A percentile compares a stretch with the other conserved stretches of the same genome.
phyloP scores from a whole-genome alignment of 345 rosid genomes.

The Brassica rapa region DNA sequence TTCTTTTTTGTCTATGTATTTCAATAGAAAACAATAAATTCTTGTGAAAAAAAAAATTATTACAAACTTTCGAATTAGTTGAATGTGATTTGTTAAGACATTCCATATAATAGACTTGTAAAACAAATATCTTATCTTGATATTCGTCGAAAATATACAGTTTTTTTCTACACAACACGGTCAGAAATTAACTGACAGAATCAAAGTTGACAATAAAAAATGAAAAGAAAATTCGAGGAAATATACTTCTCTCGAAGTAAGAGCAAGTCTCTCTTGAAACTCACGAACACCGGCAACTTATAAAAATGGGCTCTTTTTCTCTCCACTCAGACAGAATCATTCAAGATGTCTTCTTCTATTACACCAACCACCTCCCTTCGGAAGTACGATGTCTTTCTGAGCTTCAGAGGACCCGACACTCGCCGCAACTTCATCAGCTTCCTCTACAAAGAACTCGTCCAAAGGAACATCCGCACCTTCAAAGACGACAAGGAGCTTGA shows the following conservation, averaged over 20 bases:
- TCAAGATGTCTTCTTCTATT: constrained; percentile 6
- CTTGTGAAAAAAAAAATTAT: too few relatives aligned
- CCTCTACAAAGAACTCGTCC: constrained; percentile 21
- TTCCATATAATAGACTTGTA: too few relatives aligned
- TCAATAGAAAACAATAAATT: too few relatives aligned
- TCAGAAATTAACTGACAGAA: too few relatives aligned
- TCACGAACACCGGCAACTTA: not conserved
- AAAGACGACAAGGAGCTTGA: constrained; percentile 33
- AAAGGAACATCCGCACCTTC: constrained; percentile 22
- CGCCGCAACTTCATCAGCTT: constrained; percentile 30
- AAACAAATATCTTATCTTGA: too few relatives aligned
- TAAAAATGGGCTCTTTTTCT: not conserved
- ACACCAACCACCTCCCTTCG: not conserved
- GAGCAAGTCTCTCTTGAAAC: not conserved
- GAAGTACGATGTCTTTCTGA: constrained; percentile 31
- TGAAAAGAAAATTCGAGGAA: not conserved
- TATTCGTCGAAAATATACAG: too few relatives aligned
- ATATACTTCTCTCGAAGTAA: not conserved
- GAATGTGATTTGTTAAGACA: too few relatives aligned
- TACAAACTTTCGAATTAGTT: too few relatives aligned
- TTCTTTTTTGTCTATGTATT: too few relatives aligned
- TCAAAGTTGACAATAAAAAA: not conserved
- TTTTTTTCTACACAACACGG: too few relatives aligned
- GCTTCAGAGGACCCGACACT: constrained; percentile 43
- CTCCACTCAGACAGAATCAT: not conserved